Conservation (phyloP, 305 asterid genomes). For the Fraxinus velutina region DNA sequence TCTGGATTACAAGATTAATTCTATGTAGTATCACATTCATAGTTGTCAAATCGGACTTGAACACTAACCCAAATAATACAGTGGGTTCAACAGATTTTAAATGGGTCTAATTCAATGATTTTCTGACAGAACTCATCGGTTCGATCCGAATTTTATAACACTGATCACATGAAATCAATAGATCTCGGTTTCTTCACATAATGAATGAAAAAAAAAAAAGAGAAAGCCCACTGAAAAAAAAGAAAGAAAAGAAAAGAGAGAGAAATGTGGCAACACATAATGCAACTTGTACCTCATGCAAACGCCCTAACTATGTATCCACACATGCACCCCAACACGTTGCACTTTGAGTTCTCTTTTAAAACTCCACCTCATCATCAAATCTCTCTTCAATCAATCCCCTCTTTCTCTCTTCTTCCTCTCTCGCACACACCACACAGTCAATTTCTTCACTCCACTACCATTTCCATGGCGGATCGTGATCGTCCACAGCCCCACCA, state of each 20-base stretch:
- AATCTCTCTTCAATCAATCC: background rate
- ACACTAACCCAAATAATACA: too few relatives aligned
- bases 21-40: too few relatives aligned
- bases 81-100: too few relatives aligned
- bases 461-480: slow-evolving; percentile 42
- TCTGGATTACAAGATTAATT: too few relatives aligned
- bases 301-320: background rate
- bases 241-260: background rate
- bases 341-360: slow-evolving; percentile 30
- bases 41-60: too few relatives aligned
- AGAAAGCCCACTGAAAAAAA: background rate
- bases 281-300: slow-evolving; percentile 60
- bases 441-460: background rate
- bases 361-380: background rate
- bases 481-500: slow-evolving; percentile 45
- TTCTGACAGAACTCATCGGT: too few relatives aligned
- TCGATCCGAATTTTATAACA: too few relatives aligned
- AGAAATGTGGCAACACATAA: slow-evolving; percentile 24
- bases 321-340: slow-evolving; percentile 47
- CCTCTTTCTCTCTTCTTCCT: background rate
- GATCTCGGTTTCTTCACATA: too few relatives aligned
- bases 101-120: too few relatives aligned
- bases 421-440: background rate
- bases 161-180: background rate
- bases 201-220: background rate